Conservation (phyloP, 257 asterid genomes). For the Solanum pinnatisectum region DNA sequence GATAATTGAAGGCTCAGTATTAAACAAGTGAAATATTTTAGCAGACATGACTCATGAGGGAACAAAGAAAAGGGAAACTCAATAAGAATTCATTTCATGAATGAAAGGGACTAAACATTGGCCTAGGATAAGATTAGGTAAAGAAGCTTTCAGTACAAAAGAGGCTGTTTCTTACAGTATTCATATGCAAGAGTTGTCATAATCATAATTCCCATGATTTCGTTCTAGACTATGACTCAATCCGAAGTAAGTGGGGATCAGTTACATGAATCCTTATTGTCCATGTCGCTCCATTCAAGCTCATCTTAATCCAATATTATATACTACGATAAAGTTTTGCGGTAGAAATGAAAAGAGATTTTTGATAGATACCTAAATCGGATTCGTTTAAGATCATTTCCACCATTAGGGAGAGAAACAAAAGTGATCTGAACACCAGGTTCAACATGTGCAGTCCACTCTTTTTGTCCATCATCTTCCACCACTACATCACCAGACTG, state of each 20-base stretch:
- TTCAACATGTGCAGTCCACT: constrained; percentile 89
- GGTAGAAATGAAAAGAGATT: not conserved
- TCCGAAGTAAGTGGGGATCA: not conserved
- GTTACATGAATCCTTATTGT: not conserved
- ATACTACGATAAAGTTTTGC: not conserved
- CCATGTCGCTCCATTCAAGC: not conserved
- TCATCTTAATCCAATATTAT: not conserved
- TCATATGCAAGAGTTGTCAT: not conserved
- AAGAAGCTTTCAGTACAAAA: not conserved
- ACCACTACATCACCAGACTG: constrained; percentile 40
- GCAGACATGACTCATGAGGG: not conserved
- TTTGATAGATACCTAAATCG: constrained; percentile 54
- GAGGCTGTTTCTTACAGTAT: not conserved
- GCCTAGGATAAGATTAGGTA: not conserved
- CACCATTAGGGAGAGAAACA: constrained; percentile 69
- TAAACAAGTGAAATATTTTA: not conserved
- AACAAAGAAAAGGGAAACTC: not conserved
- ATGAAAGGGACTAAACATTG: not conserved
- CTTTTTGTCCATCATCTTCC: constrained; percentile 56
- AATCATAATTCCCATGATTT: not conserved
- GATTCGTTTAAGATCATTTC: constrained; percentile 81
- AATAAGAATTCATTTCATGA: not conserved
- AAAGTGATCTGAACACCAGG: constrained; percentile 90
- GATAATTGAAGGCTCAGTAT: not conserved
- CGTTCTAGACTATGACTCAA: not conserved